phyloP scores from a whole-genome alignment of 805 yeast genomes.

The Teunomyces lycoperdinae region DNA sequence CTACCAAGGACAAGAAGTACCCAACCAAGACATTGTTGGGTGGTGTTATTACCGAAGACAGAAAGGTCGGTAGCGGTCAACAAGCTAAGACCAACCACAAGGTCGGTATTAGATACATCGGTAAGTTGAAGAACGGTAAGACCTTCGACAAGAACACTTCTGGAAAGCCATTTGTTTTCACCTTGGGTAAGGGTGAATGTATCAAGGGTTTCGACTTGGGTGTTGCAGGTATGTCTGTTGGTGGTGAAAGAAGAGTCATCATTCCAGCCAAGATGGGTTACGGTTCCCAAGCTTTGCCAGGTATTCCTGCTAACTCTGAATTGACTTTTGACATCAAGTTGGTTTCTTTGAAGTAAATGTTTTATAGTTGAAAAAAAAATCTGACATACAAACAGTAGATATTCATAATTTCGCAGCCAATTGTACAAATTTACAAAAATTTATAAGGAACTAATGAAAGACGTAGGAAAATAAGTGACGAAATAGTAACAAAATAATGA shows the following conservation, averaged over 20 bases:
- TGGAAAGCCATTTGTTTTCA: constrained; percentile 93
- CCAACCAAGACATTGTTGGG: constrained; percentile 83
- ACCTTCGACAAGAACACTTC: constrained; percentile 95
- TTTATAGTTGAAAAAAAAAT: background rate
- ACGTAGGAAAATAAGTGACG: too few relatives aligned
- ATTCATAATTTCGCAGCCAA: constrained; percentile 1
- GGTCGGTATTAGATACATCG: constrained; percentile 96
- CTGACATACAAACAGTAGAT: background rate
- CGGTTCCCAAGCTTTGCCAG: constrained; percentile 92
- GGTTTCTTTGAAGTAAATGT: constrained; percentile 72
- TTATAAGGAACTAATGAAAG: too few relatives aligned
- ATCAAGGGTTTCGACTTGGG: constrained; percentile 99
- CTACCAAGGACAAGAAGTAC: constrained; percentile 45
- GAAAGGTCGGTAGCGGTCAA: constrained; percentile 84
- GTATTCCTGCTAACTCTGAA: constrained; percentile 96
- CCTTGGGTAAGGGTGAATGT: constrained; percentile 95
- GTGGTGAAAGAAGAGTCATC: constrained; percentile 97
- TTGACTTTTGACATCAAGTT: constrained; percentile 94
- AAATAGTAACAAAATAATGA: too few relatives aligned
- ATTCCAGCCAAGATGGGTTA: constrained; percentile 97
- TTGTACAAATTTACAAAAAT: background rate
- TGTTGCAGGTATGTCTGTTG: constrained; percentile 97
- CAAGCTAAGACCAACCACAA: constrained; percentile 83
- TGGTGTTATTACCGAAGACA: constrained; percentile 91
- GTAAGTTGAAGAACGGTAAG: constrained; percentile 94